Conservation (phyloP, 176 grass and related monocot genomes). For the Phragmites australis region DNA sequence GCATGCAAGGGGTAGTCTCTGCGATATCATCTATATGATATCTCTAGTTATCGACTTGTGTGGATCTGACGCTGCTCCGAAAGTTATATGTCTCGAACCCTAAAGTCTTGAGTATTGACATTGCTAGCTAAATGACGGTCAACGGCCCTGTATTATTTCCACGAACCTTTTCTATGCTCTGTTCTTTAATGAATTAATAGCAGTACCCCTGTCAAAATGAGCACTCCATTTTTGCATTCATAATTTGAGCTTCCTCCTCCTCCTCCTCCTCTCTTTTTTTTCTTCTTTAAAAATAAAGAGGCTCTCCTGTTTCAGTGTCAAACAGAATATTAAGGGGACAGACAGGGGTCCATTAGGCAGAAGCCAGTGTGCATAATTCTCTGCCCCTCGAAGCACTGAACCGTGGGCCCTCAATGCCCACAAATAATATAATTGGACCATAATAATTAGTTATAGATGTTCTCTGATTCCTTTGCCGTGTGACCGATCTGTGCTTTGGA, state of each 20-base stretch:
- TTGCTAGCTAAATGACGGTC: too few species aligned
- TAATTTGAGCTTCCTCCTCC: not conserved
- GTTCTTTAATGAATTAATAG: too few species aligned
- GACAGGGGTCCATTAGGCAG: conserved; percentile 47
- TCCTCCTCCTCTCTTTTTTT: not conserved
- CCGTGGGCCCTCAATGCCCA: conserved; percentile 29
- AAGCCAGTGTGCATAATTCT: conserved; percentile 38
- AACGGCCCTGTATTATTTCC: too few species aligned
- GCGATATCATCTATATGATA: too few species aligned
- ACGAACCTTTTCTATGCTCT: too few species aligned
- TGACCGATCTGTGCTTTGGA: conserved; percentile 19
- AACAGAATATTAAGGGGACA: conserved; percentile 25
- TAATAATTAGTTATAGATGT: conserved; percentile 35
- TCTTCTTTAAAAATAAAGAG: not conserved
- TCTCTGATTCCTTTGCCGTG: conserved; percentile 37
- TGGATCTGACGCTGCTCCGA: too few species aligned
- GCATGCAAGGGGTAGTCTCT: too few species aligned
- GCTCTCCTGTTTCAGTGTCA: conserved; percentile 30
- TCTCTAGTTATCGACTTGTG: too few species aligned
- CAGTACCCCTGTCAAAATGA: too few species aligned
- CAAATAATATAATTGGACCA: conserved; percentile 49
- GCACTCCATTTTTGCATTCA: too few species aligned
- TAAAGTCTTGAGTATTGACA: too few species aligned
- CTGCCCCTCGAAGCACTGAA: conserved; percentile 46
- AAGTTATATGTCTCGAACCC: too few species aligned